Evolutionary conservation across 768 basidiomycete species (phyloP).

Genomic region (Termitomyces titanicus): DNA sequence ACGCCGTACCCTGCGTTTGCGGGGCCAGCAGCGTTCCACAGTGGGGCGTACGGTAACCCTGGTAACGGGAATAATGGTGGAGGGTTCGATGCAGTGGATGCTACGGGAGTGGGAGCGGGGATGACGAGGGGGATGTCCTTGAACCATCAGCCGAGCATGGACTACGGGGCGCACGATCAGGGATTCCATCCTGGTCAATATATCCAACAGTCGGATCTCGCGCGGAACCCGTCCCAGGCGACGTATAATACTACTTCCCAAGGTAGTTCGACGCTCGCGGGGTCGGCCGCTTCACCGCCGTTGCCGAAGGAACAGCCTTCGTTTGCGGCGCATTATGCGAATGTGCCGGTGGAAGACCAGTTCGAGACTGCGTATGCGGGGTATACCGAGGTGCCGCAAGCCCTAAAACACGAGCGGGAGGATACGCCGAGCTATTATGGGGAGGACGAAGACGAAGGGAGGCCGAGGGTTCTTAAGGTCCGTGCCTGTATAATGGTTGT

Average conservation of each 20-base stretch:
- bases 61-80: slow-evolving; percentile 10
- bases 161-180: background rate
- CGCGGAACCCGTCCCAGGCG: background rate
- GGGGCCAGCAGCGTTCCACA: slow-evolving; percentile 17
- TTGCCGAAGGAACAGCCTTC: background rate
- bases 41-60: background rate
- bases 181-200: background rate
- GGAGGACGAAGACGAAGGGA: background rate
- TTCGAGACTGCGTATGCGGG: slow-evolving; percentile 31
- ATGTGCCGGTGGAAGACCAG: slow-evolving; percentile 11
- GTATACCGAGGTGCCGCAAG: slow-evolving; percentile 12
- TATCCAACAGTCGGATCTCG: background rate
- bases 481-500: background rate
- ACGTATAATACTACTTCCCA: background rate
- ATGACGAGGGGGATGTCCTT: slow-evolving; percentile 20
- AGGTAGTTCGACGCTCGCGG: background rate
- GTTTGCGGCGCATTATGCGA: background rate
- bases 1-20: slow-evolving; percentile 39
- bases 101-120: slow-evolving; percentile 1
- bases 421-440: background rate
- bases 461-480: slow-evolving; percentile 1
- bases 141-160: background rate
- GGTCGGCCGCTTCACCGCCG: background rate
- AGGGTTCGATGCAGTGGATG: background rate
- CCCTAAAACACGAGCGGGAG: background rate